Evolutionary conservation across 805 yeast genomes (phyloP).

Genomic region (Maudiozyma turicensis): DNA sequence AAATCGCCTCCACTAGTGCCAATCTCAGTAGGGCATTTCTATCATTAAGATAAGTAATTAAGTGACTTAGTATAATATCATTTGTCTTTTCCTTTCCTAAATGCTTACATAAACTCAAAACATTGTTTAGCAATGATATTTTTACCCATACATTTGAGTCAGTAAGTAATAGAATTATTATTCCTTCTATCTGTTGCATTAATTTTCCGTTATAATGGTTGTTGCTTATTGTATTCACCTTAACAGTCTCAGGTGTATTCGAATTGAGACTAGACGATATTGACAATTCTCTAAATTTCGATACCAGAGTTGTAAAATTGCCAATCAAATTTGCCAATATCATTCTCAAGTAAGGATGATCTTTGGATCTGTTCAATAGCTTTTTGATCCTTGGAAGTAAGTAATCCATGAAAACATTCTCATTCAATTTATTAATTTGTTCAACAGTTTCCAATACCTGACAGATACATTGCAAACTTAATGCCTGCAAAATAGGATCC

Average conservation of each 20-base stretch:
- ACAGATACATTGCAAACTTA: constrained; percentile 55
- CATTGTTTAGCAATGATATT: constrained; percentile 56
- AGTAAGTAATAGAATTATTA: constrained; percentile 57
- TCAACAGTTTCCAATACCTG: constrained; percentile 58
- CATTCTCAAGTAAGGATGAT: constrained; percentile 43
- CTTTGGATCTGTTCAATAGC: constrained; percentile 33
- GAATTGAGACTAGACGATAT: constrained; percentile 18
- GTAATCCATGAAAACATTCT: constrained; percentile 70
- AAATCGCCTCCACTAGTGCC: constrained; percentile 60
- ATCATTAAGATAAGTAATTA: constrained; percentile 86
- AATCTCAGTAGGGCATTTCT: constrained; percentile 55
- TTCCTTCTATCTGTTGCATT: constrained; percentile 44
- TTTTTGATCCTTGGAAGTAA: constrained; percentile 56
- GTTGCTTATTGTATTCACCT: constrained; percentile 11
- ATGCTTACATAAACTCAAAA: constrained; percentile 68
- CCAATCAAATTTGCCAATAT: constrained; percentile 70
- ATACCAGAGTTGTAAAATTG: constrained; percentile 53
- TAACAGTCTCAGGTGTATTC: constrained; percentile 8
- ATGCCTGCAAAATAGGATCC: constrained; percentile 52
- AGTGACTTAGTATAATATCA: constrained; percentile 79
- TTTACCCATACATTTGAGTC: constrained; percentile 60
- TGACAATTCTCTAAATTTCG: constrained; percentile 54
- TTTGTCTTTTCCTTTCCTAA: constrained; percentile 84
- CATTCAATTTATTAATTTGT: constrained; percentile 64
- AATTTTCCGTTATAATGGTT: constrained; percentile 18